Conservation (phyloP, 225 moss, liverwort and hornwort species). For the Asterella californica region DNA sequence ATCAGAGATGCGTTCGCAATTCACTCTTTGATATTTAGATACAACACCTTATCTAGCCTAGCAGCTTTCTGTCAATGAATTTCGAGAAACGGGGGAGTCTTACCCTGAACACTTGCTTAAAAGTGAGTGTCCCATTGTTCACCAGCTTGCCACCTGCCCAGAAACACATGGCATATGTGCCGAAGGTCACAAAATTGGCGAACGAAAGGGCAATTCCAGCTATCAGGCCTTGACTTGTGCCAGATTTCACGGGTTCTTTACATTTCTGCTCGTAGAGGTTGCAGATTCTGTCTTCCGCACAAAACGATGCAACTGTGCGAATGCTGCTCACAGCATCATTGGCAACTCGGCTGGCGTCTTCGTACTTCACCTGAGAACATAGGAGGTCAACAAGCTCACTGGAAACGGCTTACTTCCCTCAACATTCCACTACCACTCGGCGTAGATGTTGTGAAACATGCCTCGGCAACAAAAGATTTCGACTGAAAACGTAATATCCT, state of each 20-base stretch:
- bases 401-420: background rate
- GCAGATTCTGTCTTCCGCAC: constrained; percentile 43
- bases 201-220: constrained; percentile 32
- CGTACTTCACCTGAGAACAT: constrained; percentile 39
- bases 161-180: constrained; percentile 37
- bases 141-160: constrained; percentile 42
- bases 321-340: constrained; percentile 53
- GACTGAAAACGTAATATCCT: background rate
- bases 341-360: constrained; percentile 43
- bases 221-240: constrained; percentile 34
- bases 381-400: background rate
- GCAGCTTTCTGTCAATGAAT: background rate
- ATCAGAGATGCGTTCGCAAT: too few relatives aligned
- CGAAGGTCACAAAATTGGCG: constrained; percentile 28
- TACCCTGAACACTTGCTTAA: constrained; percentile 42
- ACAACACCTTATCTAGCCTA: background rate
- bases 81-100: constrained; percentile 2
- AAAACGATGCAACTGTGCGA: constrained; percentile 46
- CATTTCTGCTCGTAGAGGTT: constrained; percentile 35
- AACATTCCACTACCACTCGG: background rate
- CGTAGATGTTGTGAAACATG: background rate
- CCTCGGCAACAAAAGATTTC: background rate
- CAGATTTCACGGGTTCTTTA: constrained; percentile 26
- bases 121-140: constrained; percentile 29
- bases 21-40: too few relatives aligned